Base-by-base conservation (phyloP, 805 yeast genomes). In the Yarrowia deformans region DNA sequence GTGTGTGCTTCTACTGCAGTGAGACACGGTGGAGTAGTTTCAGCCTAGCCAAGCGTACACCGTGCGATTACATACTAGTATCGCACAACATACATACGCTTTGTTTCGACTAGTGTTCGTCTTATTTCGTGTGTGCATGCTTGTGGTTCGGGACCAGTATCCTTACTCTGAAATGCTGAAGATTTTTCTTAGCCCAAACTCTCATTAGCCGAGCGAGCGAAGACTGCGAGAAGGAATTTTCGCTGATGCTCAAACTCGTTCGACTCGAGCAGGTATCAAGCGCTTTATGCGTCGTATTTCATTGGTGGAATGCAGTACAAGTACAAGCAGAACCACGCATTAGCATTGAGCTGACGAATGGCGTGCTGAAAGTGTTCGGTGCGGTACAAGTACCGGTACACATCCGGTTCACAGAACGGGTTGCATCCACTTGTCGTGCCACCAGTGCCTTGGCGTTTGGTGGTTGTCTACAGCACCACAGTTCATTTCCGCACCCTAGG, bases 221-320 rank as follows among this genome's bases (percentile, higher is more conserved):
- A n/a, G 10, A 12, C 29, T 23, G 29, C 3, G 29, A 23, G 29
- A 23, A 23, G 29, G 29, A 23, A 2, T 23, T 42, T 42, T 9
- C 19, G 46, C 12, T 8, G 19, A 42, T 8, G 19, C 46, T 42
- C 46, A n/a, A 42, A 8, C 12, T n/a, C 46, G 13, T 42, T 19
- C 3, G 18, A 23, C 29, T 23, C 4, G 29, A 23, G 29, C 29
- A 23, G 29, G 29, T 4, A 23, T 23, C 29, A 23, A 23, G 29
- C 29, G 29, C n/a, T 45, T 10, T 45, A 19, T 46, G 50, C 50
- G 50, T 46, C 50, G 50, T 46, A 46, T 19, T 10, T 19, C 49
- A 45, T 45, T 45, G 49, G 49, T 19, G 32, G 49, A 19, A 45
- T 45, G 49, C 49, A 13, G 16, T 45, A 45, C 32, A 45, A 46